phyloP scores from a whole-genome alignment of 306 rosid genomes.

The Pachyrhizus erosus region DNA sequence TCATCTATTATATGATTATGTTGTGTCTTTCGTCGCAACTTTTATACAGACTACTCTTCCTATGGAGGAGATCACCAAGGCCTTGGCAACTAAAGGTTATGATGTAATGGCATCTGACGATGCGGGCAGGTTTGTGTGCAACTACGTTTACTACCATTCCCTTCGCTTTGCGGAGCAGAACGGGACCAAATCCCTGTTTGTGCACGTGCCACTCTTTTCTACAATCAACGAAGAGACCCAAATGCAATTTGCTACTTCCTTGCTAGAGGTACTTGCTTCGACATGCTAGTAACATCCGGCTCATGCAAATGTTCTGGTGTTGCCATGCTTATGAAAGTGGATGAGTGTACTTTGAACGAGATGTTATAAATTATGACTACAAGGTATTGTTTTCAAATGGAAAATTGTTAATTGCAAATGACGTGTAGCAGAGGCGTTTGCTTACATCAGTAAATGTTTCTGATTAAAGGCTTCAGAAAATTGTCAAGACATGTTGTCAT shows the following conservation, averaged over 20 bases:
- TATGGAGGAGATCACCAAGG: conserved; percentile 77
- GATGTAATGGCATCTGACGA: conserved; percentile 90
- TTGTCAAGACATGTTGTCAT: conserved; percentile 33
- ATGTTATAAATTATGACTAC: conserved; percentile 32
- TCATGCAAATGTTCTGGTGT: conserved; percentile 37
- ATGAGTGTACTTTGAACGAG: conserved; percentile 46
- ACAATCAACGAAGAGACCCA: conserved; percentile 82
- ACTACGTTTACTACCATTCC: conserved; percentile 93
- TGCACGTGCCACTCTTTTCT: conserved; percentile 90
- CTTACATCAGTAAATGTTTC: conserved; percentile 31
- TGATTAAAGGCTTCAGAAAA: conserved; percentile 31
- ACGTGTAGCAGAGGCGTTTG: conserved; percentile 41
- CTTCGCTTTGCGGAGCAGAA: conserved; percentile 86
- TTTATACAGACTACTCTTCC: conserved; percentile 80
- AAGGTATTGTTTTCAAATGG: conserved; percentile 37
- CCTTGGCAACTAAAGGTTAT: conserved; percentile 74
- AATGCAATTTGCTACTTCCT: conserved; percentile 88
- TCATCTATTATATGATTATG: not conserved
- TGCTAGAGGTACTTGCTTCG: conserved; percentile 82
- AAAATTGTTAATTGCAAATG: conserved; percentile 40
- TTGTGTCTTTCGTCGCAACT: conserved; percentile 10
- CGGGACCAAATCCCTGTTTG: conserved; percentile 76
- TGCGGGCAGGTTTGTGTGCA: conserved; percentile 97
- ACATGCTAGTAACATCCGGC: conserved; percentile 49
- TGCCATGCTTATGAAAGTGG: conserved; percentile 40